Base-by-base conservation (phyloP, 768 basidiomycete genomes). In the Sarcomyxa edulis region DNA sequence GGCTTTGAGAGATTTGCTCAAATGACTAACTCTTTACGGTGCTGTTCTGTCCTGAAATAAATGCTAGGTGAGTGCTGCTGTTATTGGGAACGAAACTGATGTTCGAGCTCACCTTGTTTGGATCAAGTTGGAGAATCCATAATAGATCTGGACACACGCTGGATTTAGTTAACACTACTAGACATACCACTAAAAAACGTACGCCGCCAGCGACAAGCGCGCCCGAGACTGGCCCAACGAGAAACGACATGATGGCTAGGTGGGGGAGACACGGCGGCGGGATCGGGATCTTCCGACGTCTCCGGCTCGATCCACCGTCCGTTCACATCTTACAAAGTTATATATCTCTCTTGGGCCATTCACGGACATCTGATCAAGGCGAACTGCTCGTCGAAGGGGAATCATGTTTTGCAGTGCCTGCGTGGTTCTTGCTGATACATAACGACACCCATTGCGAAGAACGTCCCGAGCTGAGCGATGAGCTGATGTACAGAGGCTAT, bases 171-270 rank as follows among this genome's bases (percentile, higher is more conserved):
- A n/a, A n/a, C n/a, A n/a, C 16, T 23, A 29, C 8, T 10, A 18
- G 18, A 12, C 9, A 28, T 19, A 30, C 19, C 15, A 30, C 4
- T 3, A 33, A 18, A 32, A 26, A 42, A 62, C 72, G 51, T 56
- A 78, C 81, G 45, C 81, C 81, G 38, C 81, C 80, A 24, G 80
- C 81, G 35, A 76, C 71, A 40, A 84, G 63, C 23, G 78, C 79
- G 19, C 81, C 81, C 24, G 82, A 79, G n/a, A 82, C 55, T n/a
- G 81, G 76, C 19, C 81, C 80, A 37, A 76, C 51, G 36, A 81
- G 60, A 55, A 75, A 66, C 37, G 79, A 78, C 80, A 81, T 81
- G 49, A 43, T n/a, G n/a, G n/a, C n/a, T n/a, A n/a, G n/a, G 7
- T 23, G 24, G 20, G 34, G 20, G 34, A 23, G 20, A 19, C 9